Evolutionary conservation across 179 eudicot species (phyloP), one percentile per base, ranked within the genome.

Genomic region (Pouteria campechiana): DNA sequence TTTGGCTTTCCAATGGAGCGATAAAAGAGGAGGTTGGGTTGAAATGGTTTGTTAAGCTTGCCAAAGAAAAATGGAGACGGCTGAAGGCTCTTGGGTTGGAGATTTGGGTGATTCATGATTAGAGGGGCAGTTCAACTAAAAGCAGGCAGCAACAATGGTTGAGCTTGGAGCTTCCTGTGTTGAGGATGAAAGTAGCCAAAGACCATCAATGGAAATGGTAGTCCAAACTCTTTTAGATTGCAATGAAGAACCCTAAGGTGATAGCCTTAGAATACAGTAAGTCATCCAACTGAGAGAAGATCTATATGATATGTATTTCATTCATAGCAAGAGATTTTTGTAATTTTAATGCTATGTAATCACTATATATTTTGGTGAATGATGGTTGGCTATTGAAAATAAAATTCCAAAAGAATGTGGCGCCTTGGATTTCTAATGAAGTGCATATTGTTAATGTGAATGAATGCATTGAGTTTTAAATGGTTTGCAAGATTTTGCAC

Each of bases 201-300:
- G 78, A 11, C 81, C 87, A 7, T 46, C 72, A 6, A 75, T 78
- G 74, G 79, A 58, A 50, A 43, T 65, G 5, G 65, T 72, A 1
- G 57, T 64, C 27, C 83, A 64, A 31, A 31, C 37, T 32, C 59
- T 79, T 13, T 30, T 53, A 0, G 78, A 70, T 7, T 70, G 70
- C 52, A 72, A 73, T 46, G 67, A 61, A 16, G 44, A 52, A 8
- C n/a, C n/a, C n/a, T n/a, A n/a, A n/a, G n/a, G n/a, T n/a, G n/a
- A n/a, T n/a, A n/a, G n/a, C n/a, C n/a, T n/a, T n/a, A n/a, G n/a
- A n/a, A n/a, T n/a, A n/a, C n/a, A n/a, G n/a, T n/a, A n/a, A n/a
- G n/a, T n/a, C n/a, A n/a, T n/a, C n/a, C n/a, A n/a, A n/a, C n/a
- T n/a, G n/a, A n/a, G n/a, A n/a, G n/a, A n/a, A n/a, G n/a, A n/a